Base-by-base conservation (phyloP, 2,329 filamentous ascomycete species). In the Hypoxylon sp. region DNA sequence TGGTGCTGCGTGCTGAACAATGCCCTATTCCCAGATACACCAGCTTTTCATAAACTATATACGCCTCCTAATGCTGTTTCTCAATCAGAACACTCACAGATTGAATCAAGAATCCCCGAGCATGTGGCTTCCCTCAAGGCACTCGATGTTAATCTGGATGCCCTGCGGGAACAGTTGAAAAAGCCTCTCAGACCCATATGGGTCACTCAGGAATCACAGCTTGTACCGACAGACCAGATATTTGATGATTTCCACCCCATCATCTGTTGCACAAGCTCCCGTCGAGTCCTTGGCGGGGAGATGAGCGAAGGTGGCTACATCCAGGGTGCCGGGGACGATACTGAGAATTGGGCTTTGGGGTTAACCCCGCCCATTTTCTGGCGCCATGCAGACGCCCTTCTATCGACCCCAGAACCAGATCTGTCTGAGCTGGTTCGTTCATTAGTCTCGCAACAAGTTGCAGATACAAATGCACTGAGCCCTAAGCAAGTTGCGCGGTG, bases 261-360 rank as follows among this genome's bases (percentile, higher is more conserved):
- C 2, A 86, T 98, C 21, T 92, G 96, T 75, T 96, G 93, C 76
- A 98, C 94, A 0, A 91, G 93, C 11, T 97, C 93, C 1, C 86
- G 90, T 32, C 86, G 91, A 14, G 89, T 94, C 0, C 81, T 82
- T 1, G 91, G 89, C 11, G 89, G 87, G 2, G 93, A 95, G 77
- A 83, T 87, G 72, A 88, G 88, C 28, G 89, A 91, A 67, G 87
- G 86, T 2, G 90, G 90, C 5, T 99, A 99, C 76, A 91, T 99
- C 65, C 96, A 98, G 80, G 96, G 96, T 55, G 95, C 95, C 0
- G 96, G 92, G 1, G 96, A 99, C 79, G 96, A 99, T 78, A 93
- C 92, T 11, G 96, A 99, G 82, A 93, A 93, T 72, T 99, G 96
- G 96, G 91, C 94, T 1, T 82, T 87, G 21, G 93, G 93, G 0